phyloP scores from a whole-genome alignment of 768 basidiomycete genomes.

The Auricularia sp. region DNA sequence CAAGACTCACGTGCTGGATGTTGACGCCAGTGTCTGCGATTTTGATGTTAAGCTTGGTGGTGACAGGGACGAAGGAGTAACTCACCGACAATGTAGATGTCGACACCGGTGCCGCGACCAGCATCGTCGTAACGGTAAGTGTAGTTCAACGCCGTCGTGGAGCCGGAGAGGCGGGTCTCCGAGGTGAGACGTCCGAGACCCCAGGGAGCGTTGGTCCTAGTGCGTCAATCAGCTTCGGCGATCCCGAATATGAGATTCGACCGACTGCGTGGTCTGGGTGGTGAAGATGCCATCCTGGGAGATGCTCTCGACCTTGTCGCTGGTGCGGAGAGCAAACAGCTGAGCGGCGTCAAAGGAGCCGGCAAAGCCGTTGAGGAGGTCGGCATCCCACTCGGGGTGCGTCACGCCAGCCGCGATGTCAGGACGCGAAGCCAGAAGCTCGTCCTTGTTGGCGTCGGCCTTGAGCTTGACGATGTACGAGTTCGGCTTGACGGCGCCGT shows the following conservation, averaged over 20 bases:
- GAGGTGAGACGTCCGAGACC: conserved; percentile 13
- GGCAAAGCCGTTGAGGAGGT: conserved; percentile 18
- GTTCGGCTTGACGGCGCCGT: conserved; percentile 7
- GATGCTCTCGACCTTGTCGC: conserved; percentile 19
- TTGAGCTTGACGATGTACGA: conserved; percentile 19
- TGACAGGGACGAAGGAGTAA: conserved; percentile 5
- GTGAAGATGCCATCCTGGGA: conserved; percentile 23
- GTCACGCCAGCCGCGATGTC: conserved; percentile 7
- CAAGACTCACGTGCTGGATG: conserved; percentile 12
- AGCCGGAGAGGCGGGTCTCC: background rate
- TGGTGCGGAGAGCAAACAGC: conserved; percentile 18
- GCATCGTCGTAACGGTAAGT: conserved; percentile 21
- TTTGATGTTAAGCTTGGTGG: too few relatives aligned
- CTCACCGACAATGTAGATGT: conserved; percentile 28
- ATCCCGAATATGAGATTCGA: background rate
- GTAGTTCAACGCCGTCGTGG: background rate
- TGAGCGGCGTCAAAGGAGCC: conserved; percentile 12
- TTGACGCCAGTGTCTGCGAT: conserved; percentile 12
- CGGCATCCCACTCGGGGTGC: conserved; percentile 14
- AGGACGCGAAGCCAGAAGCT: conserved; percentile 7
- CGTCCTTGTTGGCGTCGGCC: conserved; percentile 11
- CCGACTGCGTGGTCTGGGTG: conserved; percentile 11
- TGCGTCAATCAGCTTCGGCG: background rate
- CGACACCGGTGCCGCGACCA: conserved; percentile 24
- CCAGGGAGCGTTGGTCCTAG: conserved; percentile 16